Evolutionary conservation across 2,329 filamentous ascomycete species (phyloP).

Genomic region (Cucurbitaria berberidis): DNA sequence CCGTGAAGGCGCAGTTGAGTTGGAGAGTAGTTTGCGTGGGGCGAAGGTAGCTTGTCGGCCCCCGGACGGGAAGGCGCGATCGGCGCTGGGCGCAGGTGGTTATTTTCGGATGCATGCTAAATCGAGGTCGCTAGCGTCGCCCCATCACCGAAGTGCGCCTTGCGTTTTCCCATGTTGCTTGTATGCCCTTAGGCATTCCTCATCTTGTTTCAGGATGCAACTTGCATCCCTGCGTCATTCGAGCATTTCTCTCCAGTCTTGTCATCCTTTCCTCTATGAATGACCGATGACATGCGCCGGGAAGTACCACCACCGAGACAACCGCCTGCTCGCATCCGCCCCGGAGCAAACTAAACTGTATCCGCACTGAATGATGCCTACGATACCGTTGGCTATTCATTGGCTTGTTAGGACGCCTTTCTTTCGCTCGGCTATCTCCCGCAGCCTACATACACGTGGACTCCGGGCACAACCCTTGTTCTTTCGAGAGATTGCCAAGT

Average conservation of each 20-base stretch:
- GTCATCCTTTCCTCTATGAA: background rate
- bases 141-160: conserved; percentile 1
- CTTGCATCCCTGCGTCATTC: background rate
- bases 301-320: background rate
- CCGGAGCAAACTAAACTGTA: background rate
- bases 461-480: background rate
- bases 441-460: background rate
- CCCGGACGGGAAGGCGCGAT: background rate
- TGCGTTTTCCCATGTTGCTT: background rate
- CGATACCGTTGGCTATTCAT: background rate
- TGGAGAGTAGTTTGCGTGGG: too few relatives aligned
- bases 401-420: too few relatives aligned
- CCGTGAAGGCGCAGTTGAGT: too few relatives aligned
- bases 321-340: background rate
- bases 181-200: background rate
- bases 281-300: background rate
- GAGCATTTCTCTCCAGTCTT: background rate
- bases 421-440: background rate
- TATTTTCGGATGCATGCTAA: conserved; percentile 11
- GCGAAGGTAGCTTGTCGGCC: too few relatives aligned
- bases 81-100: background rate
- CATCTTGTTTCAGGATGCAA: background rate
- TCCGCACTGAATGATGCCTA: background rate
- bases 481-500: too few relatives aligned
- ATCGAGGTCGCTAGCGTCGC: background rate